Evolutionary conservation across 2,329 filamentous ascomycete genomes (phyloP), one percentile per base, ranked within the genome.

Genomic region (Rutstroemia sp.): DNA sequence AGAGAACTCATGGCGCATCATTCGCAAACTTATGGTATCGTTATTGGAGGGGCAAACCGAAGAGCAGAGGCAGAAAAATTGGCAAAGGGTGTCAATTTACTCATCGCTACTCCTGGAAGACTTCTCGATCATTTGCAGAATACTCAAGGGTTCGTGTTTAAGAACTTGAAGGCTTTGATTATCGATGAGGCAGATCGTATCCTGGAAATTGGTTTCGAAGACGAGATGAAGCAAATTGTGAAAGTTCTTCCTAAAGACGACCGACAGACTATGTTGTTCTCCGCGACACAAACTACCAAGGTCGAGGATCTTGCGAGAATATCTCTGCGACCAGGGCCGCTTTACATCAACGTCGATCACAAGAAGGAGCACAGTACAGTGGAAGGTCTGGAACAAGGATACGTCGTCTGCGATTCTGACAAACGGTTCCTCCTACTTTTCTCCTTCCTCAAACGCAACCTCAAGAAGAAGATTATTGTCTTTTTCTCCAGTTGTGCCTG

Each of bases 161-260:
- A 95, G 78, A 96, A 96, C 72, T 75, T 96, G 65, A 91, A 92
- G 72, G 88, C 90, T 1, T 78, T 99, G 38, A 83, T 99, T 63
- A 96, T 97, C 64, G 94, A 99, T 67, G 94, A 99, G 75, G 94
- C 94, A 17, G 94, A 99, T 71, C 86, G 94, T 48, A 96, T 99
- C 61, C 77, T 99, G 46, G 94, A 99, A 75, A 89, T 96, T 60
- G 92, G 94, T 66, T 99, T 99, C 78, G 94, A 99, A 73, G 94
- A 97, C 68, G 94, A 99, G 75, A 96, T 99, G 88, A 82, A 89
- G 62, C 87, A 95, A 71, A 96, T 99, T 64, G 86, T 97, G 72
- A 95, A 95, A 78, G 94, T 97, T 55, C 76, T 97, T 17, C 89
- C 92, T 48, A 87, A 87, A 64, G 86, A 95, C 57, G 84, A 92